Conservation (phyloP, 352 stramenopile genomes). For the Pythium myriotylum region DNA sequence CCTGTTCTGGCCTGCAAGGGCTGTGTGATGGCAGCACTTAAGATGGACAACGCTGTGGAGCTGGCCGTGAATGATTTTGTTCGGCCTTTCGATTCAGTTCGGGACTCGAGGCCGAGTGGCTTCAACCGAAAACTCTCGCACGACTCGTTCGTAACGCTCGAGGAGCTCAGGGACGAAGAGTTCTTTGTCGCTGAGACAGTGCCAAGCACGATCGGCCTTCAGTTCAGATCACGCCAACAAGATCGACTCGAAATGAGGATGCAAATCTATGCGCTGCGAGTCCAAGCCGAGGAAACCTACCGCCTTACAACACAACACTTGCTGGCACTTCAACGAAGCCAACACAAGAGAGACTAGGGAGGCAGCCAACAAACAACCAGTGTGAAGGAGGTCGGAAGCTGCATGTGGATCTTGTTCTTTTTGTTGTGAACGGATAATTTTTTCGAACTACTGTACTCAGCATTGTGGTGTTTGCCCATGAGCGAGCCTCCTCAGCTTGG, state of each 20-base stretch:
- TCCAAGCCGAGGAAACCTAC: conserved; percentile 6
- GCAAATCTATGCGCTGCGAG: conserved; percentile 7
- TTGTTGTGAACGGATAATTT: no score
- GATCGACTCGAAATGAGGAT: background rate
- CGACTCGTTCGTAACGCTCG: background rate
- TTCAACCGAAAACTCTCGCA: background rate
- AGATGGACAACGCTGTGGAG: background rate
- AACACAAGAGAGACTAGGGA: no score
- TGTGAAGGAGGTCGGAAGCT: no score
- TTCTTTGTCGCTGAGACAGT: no score
- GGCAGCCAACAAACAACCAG: no score
- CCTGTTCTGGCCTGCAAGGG: conserved; percentile 6
- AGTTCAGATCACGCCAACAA: no score
- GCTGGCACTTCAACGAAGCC: background rate
- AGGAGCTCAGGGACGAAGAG: no score
- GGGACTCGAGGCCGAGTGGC: background rate
- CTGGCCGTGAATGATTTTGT: conserved; percentile 1
- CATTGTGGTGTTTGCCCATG: no score
- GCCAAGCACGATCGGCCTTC: no score
- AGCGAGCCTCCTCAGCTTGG: no score
- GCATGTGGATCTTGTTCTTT: no score
- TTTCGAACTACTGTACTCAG: no score
- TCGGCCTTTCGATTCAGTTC: conserved; percentile 4
- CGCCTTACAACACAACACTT: background rate
- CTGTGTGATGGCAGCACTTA: background rate